Evolutionary conservation across 441 rosid species (phyloP), one percentile per base, ranked within the genome.

Genomic region (Populus hybrid): DNA sequence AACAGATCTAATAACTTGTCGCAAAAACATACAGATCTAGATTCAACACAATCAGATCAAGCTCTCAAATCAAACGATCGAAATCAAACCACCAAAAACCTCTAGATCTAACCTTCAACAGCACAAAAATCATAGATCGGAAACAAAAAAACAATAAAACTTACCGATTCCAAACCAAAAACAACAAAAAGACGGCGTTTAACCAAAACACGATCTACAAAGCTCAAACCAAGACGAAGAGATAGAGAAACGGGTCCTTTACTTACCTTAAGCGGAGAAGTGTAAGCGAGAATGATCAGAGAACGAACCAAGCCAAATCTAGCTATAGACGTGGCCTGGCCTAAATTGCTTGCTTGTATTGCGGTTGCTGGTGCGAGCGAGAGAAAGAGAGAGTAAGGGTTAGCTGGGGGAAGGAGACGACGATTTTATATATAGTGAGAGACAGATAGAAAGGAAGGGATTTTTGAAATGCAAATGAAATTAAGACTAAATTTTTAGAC

Each of bases 401-500:
- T 50, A 50, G n/a, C n/a, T 50, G 59, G 16, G 59, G 59, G 1
- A 16, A 5, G 59, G 59, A 50, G 59, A 50, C n/a, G 59, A 50
- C 6, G 59, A 50, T 0, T 50, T 50, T 50, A 50, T 50, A 50
- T 50, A 50, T 21, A 69, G 20, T 14, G 73, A 34, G 59, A 57
- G 34, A 20, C 14, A 1, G 61, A 59, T 9, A 24, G 82, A 71
- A 78, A 75, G 80, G 76, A 70, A 75, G 24, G 21, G 72, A 59
- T 80, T 53, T 66, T 81, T 64, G 67, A 83, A 84, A 86, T 86
- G 82, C 83, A 84, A 80, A 84, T 86, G 88, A 84, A 89, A 83
- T 86, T 78, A 14, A 6, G 28, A 70, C 69, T 36, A 81, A 78
- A 80, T 85, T 73, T 76, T 38, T 32, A 63, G 59, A 40, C 61